Conservation (phyloP, 768 basidiomycete genomes). For the Vishniacozyma victoriae region DNA sequence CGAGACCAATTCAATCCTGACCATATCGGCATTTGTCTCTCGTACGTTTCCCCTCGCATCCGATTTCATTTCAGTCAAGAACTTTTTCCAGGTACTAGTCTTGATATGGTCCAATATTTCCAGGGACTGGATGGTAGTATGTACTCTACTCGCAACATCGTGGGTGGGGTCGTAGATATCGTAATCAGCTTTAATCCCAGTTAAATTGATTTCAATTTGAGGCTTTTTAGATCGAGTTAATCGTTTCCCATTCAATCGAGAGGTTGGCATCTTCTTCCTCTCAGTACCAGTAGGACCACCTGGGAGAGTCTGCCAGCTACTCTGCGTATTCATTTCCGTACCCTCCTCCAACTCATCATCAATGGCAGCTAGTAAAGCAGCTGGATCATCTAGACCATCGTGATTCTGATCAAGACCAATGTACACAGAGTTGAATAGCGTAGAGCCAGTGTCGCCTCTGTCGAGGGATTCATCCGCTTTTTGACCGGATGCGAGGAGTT, state of each 20-base stretch:
- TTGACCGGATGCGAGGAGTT: constrained; percentile 86
- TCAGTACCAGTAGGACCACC: constrained; percentile 13
- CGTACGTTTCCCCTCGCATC: constrained; percentile 82
- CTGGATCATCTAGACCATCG: constrained; percentile 68
- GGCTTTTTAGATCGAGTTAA: constrained; percentile 58
- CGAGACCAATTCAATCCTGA: constrained; percentile 70
- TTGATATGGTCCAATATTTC: constrained; percentile 97
- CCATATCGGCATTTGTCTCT: constrained; percentile 90
- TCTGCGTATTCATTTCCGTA: constrained; percentile 64
- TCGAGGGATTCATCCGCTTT: constrained; percentile 62
- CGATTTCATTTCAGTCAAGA: constrained; percentile 75
- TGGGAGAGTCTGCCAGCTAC: constrained; percentile 85
- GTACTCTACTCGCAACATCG: constrained; percentile 59
- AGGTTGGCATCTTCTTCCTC: constrained; percentile 9
- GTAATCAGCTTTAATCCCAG: constrained; percentile 60
- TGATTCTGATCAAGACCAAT: constrained; percentile 72
- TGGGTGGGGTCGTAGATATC: constrained; percentile 48
- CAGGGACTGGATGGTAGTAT: constrained; percentile 63
- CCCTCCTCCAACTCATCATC: constrained; percentile 76
- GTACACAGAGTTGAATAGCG: constrained; percentile 89
- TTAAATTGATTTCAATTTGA: constrained; percentile 76
- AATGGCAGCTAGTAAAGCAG: constrained; percentile 78
- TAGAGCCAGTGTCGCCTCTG: constrained; percentile 60
- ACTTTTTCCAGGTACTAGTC: constrained; percentile 98
- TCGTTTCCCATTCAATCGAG: constrained; percentile 20